Base-by-base conservation (phyloP, 768 basidiomycete genomes). In the Lactarius trivialis region DNA sequence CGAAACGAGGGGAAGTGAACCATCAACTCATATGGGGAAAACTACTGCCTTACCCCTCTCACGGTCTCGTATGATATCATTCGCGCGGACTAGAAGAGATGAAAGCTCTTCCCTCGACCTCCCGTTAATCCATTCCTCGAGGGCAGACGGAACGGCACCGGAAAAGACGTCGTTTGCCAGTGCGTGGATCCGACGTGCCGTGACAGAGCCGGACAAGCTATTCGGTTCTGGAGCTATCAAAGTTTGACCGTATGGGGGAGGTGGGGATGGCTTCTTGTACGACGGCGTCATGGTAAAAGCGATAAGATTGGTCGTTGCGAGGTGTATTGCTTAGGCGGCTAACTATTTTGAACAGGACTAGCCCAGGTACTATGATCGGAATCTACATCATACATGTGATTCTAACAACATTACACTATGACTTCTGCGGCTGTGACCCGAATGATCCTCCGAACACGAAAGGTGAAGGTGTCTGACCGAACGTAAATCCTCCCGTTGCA, bases 81-180 rank as follows among this genome's bases (percentile, higher is more conserved):
- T 86, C 0, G 90, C 91, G 70, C 85, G 85, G 50, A 83, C 74
- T 37, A 93, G 79, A 48, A 93, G 76, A 48, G 81, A 80, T 4
- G 84, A 78, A 50, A 93, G 78, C 68, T 91, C 88, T 68, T 87
- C 89, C 41, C 83, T 79, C n/a, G 88, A 88, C 69, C 76, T 81
- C 65, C 85, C 86, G 62, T 80, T 77, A 67, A 80, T 73, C 85
- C 85, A 84, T 26, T 79, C 77, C 28, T 78, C 74, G 24, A 72
- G 66, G 39, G 62, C 67, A 7, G 65, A 61, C 3, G 66, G 55
- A 24, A 56, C 54, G 0, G 28, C 60, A 41, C 63, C 59, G 15
- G 64, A 53, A 68, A 69, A 54, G 68, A 70, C 58, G 41, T 63
- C 61, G n/a, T 61, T 60, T 34, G 62, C 39, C 32, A 68, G 34